Conservation (phyloP, 2,329 filamentous ascomycete species). For the Colletotrichum cuscutae region DNA sequence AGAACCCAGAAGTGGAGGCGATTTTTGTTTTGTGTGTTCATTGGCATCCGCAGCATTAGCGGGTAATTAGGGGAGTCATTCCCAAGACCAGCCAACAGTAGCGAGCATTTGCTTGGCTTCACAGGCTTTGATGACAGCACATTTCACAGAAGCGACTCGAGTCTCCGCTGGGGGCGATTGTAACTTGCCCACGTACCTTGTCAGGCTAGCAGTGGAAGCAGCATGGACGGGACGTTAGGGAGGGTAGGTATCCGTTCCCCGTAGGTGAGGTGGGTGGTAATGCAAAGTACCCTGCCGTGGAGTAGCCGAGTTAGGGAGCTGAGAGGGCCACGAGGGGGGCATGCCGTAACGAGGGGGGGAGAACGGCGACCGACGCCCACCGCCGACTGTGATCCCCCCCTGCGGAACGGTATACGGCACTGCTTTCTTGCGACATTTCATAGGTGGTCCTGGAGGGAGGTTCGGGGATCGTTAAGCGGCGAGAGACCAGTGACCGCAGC, state of each 20-base stretch:
- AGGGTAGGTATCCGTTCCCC: too few species aligned
- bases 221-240: too few species aligned
- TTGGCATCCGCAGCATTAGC: background rate
- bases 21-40: background rate
- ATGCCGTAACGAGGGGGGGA: too few species aligned
- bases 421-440: background rate
- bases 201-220: background rate
- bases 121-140: background rate
- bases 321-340: background rate
- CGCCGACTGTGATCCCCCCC: background rate
- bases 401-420: background rate
- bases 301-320: background rate
- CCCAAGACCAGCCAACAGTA: background rate
- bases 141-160: background rate
- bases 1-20: background rate
- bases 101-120: background rate
- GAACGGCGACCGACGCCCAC: background rate
- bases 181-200: background rate
- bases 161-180: constrained; percentile 2
- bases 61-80: background rate
- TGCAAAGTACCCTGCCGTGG: background rate
- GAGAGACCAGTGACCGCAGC: background rate
- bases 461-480: constrained; percentile 10
- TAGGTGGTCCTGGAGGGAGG: background rate
- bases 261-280: background rate